Conservation (phyloP, 192 early-diverging fungal genomes). For the Entomortierella parvispora region DNA sequence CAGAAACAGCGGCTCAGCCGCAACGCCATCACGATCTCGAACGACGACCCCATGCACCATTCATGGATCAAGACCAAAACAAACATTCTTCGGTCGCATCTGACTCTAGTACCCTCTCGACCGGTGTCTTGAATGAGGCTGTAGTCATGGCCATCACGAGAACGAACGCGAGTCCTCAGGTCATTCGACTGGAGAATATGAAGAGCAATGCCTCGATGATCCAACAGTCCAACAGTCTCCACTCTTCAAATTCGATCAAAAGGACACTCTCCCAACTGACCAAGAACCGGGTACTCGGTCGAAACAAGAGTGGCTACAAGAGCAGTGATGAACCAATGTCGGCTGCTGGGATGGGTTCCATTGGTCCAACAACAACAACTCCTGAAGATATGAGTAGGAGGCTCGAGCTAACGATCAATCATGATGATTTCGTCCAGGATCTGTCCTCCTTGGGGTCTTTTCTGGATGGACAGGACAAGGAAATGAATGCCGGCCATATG, state of each 20-base stretch:
- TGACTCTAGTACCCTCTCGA: conserved; percentile 3
- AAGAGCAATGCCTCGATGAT: conserved; percentile 28
- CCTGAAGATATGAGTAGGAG: too few relatives aligned
- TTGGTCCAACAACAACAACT: too few relatives aligned
- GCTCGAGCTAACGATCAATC: too few relatives aligned
- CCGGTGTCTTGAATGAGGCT: conserved; percentile 34
- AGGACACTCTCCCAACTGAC: conserved; percentile 18
- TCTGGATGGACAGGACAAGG: too few relatives aligned
- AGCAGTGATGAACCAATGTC: too few relatives aligned
- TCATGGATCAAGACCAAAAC: conserved; percentile 14
- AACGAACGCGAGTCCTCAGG: conserved; percentile 22
- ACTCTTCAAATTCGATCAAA: conserved; percentile 41
- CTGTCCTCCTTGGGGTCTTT: not conserved
- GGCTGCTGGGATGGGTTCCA: too few relatives aligned
- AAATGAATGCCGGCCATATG: too few relatives aligned
- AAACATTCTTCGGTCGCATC: conserved; percentile 39
- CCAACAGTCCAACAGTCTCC: conserved; percentile 34
- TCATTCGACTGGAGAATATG: conserved; percentile 27
- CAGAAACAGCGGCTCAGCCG: not conserved
- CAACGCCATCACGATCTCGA: too few relatives aligned
- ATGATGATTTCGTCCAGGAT: too few relatives aligned
- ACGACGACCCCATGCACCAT: not conserved
- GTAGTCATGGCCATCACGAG: conserved; percentile 20
- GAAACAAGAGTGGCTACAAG: too few relatives aligned
- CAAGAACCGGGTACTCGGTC: too few relatives aligned